Percentiles rank a stretch among this genome's conserved stretches.
Evolutionary conservation across 768 basidiomycete genomes (phyloP).

Genomic region (Tulasnella sp.): DNA sequence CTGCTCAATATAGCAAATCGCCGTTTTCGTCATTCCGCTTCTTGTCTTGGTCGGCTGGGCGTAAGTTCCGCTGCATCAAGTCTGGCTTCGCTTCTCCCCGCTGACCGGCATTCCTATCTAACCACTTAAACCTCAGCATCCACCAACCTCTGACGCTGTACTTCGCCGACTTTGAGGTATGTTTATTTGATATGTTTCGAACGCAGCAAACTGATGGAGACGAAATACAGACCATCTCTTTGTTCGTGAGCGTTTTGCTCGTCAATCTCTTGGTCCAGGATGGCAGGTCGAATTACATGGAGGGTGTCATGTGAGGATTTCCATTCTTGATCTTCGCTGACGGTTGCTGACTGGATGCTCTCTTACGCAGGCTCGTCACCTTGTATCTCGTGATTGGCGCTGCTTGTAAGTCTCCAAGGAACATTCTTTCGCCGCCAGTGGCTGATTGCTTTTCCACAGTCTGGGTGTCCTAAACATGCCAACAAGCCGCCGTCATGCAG

Average conservation of each 20-base stretch:
- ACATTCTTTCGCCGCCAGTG: not conserved
- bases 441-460: not conserved
- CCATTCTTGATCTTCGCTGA: no score
- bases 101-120: not conserved
- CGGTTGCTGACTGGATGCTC: no score
- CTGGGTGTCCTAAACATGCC: slow-evolving; percentile 8
- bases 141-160: slow-evolving; percentile 65
- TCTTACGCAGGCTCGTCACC: slow-evolving; percentile 31
- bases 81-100: no score
- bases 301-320: slow-evolving; percentile 56
- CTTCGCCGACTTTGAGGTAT: slow-evolving; percentile 77
- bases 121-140: slow-evolving; percentile 33
- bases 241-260: slow-evolving; percentile 81
- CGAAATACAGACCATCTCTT: slow-evolving; percentile 58
- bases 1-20: slow-evolving; percentile 52
- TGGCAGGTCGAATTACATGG: slow-evolving; percentile 86
- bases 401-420: slow-evolving; percentile 42
- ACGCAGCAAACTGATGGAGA: not conserved
- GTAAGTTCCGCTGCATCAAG: no score
- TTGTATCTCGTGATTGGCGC: slow-evolving; percentile 75
- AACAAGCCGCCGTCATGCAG: not conserved
- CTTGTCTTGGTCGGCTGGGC: slow-evolving; percentile 86
- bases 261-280: slow-evolving; percentile 72
- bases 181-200: slow-evolving; percentile 4
- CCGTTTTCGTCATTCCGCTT: slow-evolving; percentile 74